phyloP scores from a whole-genome alignment of 1,139 yeast species.

The Arxiozyma slooffiae region DNA sequence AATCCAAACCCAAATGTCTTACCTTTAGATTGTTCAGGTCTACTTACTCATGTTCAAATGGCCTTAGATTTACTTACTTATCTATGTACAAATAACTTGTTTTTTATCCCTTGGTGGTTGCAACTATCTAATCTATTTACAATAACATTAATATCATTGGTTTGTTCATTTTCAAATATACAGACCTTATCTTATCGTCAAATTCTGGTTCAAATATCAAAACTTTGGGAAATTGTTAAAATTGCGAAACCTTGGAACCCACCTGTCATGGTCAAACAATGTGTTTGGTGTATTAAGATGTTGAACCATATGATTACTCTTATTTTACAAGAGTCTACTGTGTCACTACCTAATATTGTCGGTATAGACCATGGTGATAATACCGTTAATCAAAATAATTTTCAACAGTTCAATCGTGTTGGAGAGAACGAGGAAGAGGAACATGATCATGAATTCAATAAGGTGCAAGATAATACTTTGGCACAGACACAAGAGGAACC shows the following conservation, averaged over 20 bases:
- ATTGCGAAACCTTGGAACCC: conserved; percentile 15
- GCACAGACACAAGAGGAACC: neutral
- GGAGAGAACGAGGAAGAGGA: conserved; percentile 14
- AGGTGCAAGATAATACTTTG: neutral
- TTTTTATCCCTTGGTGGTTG: conserved; percentile 49
- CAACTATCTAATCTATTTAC: conserved; percentile 40
- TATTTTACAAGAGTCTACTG: conserved; percentile 37
- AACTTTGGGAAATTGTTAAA: conserved; percentile 19
- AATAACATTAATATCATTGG: conserved; percentile 39
- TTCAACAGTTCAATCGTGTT: conserved; percentile 39
- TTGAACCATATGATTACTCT: conserved; percentile 43
- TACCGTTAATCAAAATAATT: conserved; percentile 42
- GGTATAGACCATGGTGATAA: conserved; percentile 53
- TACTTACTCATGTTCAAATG: conserved; percentile 35
- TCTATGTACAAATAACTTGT: conserved; percentile 31
- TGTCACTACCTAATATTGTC: conserved; percentile 30
- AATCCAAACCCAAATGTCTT: conserved; percentile 13
- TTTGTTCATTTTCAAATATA: conserved; percentile 38
- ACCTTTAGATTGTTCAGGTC: conserved; percentile 35
- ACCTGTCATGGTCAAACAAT: conserved; percentile 48
- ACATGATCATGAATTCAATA: neutral
- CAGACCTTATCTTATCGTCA: conserved; percentile 16
- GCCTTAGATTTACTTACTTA: conserved; percentile 33
- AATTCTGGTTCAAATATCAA: conserved; percentile 22
- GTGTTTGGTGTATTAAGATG: conserved; percentile 55